Percentiles rank a stretch among this genome's conserved stretches.
phyloP scores from a whole-genome alignment of 352 stramenopile species.

The Aphanomyces stellatus region DNA sequence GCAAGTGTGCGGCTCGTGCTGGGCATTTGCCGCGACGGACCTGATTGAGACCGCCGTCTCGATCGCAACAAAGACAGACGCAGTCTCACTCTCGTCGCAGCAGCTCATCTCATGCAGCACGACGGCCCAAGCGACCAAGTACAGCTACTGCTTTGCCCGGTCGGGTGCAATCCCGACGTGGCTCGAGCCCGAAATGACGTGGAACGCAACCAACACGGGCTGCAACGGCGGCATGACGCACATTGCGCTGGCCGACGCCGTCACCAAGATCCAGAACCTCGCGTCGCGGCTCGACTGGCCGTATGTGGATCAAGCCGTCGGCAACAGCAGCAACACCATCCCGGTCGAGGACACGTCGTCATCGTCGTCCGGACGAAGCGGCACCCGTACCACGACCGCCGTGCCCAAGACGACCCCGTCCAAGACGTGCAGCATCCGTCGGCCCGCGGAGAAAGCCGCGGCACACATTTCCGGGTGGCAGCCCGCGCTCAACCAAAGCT shows the following conservation, averaged over 20 bases:
- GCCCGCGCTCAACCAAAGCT: slow-evolving; percentile 43
- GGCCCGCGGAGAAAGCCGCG: slow-evolving; percentile 43
- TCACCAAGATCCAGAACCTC: slow-evolving; percentile 47
- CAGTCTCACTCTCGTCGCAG: slow-evolving; percentile 62
- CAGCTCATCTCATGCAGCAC: slow-evolving; percentile 68
- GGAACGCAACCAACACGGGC: slow-evolving; percentile 67
- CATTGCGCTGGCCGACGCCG: slow-evolving; percentile 64
- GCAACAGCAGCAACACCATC: neutral
- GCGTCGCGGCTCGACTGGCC: slow-evolving; percentile 63
- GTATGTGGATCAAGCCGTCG: slow-evolving; percentile 37
- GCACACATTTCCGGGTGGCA: slow-evolving; percentile 64
- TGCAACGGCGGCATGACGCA: slow-evolving; percentile 78
- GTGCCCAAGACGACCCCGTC: slow-evolving; percentile 20
- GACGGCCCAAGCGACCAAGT: slow-evolving; percentile 52
- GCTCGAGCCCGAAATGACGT: slow-evolving; percentile 54
- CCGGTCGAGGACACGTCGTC: neutral
- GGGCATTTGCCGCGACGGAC: slow-evolving; percentile 66
- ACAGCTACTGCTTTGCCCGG: slow-evolving; percentile 57
- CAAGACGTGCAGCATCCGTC: slow-evolving; percentile 27
- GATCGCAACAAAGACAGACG: slow-evolving; percentile 37
- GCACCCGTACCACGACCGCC: neutral
- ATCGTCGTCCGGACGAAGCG: neutral
- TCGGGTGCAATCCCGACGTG: slow-evolving; percentile 30
- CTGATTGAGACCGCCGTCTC: slow-evolving; percentile 69
- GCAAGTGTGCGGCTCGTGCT: slow-evolving; percentile 73